Base-by-base conservation (phyloP, 768 basidiomycete genomes). In the Trametopsis cervina region DNA sequence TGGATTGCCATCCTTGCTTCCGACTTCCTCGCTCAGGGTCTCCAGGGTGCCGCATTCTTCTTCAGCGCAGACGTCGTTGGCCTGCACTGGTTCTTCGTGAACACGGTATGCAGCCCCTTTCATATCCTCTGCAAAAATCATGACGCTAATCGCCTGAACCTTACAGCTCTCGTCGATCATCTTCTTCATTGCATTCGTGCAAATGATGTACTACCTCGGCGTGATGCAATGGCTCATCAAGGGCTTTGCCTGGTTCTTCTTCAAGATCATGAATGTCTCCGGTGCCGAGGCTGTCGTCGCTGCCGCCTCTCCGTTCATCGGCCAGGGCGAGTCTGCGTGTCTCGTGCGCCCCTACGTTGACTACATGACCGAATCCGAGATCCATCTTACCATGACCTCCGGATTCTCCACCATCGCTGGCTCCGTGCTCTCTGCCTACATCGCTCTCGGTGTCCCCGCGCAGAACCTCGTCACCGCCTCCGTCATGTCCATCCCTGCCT, bases 401-500 rank as follows among this genome's bases (percentile, higher is more conserved):
- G 78, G 80, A 39, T 95, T 95, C 71, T 88, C 90, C 5, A 93
- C 90, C 44, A 95, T 95, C 56, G 85, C 93, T 46, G 92, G 93
- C 37, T 89, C 88, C 26, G 91, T 96, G 11, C 74, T 96, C 40
- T 73, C 77, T 46, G 91, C 89, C 23, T 95, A 94, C 63, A 85
- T 93, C 61, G 69, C 62, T 53, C 70, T 85, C 54, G 89, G 85
- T 33, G 85, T 90, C 25, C 87, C 87, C 7, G 63, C 87, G 4
- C 76, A 84, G 63, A 92, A 87, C 60, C 72, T 91, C 20, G 72
- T 92, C 57, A 93, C 91, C 2, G 85, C 92, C 4, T 90, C 89
- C 6, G 85, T 94, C 50, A 95, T 95, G 92, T 87, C 84, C 63
- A 95, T 96, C 52, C 93, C 93, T 17, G 93, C 92, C 0, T 92